Evolutionary conservation across 768 basidiomycete species (phyloP), one percentile per base, ranked within the genome.

Genomic region (Boletellus emodensis): DNA sequence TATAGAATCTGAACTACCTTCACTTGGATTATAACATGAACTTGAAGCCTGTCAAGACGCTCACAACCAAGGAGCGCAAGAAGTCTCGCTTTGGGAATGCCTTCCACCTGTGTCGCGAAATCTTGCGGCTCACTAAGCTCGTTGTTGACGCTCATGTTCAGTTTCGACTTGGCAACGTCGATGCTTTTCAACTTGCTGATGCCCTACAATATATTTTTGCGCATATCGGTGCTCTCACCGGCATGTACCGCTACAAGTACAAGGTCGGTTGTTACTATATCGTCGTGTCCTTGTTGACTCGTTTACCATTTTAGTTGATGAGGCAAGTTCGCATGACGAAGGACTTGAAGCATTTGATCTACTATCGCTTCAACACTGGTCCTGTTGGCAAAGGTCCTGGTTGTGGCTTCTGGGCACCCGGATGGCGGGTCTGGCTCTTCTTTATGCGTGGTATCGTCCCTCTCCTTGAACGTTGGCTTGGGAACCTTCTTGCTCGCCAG

Each of bases 181-280:
- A 99, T 61, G 96, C 94, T 2, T 99, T 99, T 81, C 96, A 99
- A 69, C 84, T 99, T 43, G 96, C 96, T 15, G 96, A 99, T 57
- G 96, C 96, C 1, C 75, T 99, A 20, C 96, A 99, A 68, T 99
- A 98, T 69, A 95, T 93, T 62, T 98, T 98, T 61, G 88, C 82
- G 2, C 96, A 99, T 63, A 92, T 99, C 50, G 96, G 96, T 63
- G 95, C 96, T 24, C 74, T 99, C 58, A 99, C 96, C 4, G 96
- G 96, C 60, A 99, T 99, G 96, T 99, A 99, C 73, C 85, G 95
- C 26, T 98, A 97, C 78, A 97, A 98, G 77, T 99, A 99, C 78
- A 98, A 98, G 82, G 87, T 86, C 52, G 10, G 76, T 64, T 35
- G 22, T 22, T 22, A 35, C 15, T 30, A 43, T 37, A 28, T 26